Evolutionary conservation across 163 green algal genomes (phyloP), one percentile per base, ranked within the genome.

Genomic region (Volvox carteri): DNA sequence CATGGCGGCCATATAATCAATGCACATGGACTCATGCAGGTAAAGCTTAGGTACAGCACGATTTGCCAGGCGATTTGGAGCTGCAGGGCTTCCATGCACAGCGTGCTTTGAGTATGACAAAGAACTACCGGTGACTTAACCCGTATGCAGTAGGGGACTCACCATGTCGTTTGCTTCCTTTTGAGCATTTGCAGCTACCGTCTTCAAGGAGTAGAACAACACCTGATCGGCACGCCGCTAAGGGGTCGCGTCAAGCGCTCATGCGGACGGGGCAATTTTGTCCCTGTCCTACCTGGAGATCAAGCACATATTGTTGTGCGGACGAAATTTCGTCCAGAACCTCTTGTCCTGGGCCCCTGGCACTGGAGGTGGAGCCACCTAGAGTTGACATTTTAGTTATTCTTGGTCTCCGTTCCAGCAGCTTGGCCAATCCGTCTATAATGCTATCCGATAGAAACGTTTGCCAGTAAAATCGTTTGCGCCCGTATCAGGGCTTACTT

Each of bases 241-340:
- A 41, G 62, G 7, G 54, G 54, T 65, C 54, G 19, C 54, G 54
- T 65, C 54, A 65, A 65, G 2, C 28, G 54, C 54, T 25, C 28
- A 23, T 23, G 54, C 54, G 54, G 8, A 6, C 35, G 60, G 23
- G 23, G 28, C 25, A 76, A 35, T 3, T 6, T 41, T 30, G 1
- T 8, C 46, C 28, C 6, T 39, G 28, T 41, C 37, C 35, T 65
- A 77, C 81, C 81, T 88, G 83, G 0, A 88, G 25, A 7, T 88
- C 83, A 18, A 88, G 68, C 11, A 81, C 68, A 81, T 88, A 88
- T 44, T 88, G 83, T n/a, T 88, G 83, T 12, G 83, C 83, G 1
- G 83, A 70, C 6, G 83, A 62, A 35, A 88, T 56, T 0, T 87
- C 81, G 19, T 80, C 81, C 12, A 80, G 39, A 18, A 87, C 50